Base-by-base conservation (phyloP, 2,329 filamentous ascomycete species). In the Lecanosticta acicola region DNA sequence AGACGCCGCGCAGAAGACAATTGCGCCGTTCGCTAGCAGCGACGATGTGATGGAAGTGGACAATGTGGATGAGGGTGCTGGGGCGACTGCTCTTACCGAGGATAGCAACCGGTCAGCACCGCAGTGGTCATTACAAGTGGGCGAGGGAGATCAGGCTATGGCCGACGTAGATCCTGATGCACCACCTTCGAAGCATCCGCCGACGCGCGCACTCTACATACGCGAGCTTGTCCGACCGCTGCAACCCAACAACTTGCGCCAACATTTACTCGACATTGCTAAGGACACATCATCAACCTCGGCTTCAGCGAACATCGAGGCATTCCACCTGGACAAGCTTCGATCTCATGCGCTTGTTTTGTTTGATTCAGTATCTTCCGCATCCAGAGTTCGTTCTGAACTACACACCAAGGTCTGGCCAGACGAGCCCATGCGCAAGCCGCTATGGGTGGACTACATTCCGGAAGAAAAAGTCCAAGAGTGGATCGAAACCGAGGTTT, bases 221-320 rank as follows among this genome's bases (percentile, higher is more conserved):
- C 83, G 84, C 65, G 84, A 95, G 59, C 80, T 97, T 44, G 90
- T 94, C 80, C 83, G 91, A 38, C 90, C 93, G 8, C 73, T 97
- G 17, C 84, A 87, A 48, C 77, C 81, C 0, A 70, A 73, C 19
- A 72, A 74, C 14, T 77, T 97, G 1, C 80, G 79, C 57, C 74
- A 77, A 1, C 81, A 96, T 60, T 74, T 97, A 3, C 64, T 78
- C 35, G 70, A 77, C 4, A 76, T 96, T 33, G 87, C 87, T 1
- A 74, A 81, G 2, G 73, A 81, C 1, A 71, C 78, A 1, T 70
- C 70, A 19, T 41, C 49, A 3, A 43, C 29, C 19, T 41, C 46
- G 17, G 65, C 70, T 16, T 65, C 74, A 40, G 64, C 52, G 3
- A 43, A 48, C 4, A 72, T 95, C 32, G 68, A 76, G 16, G 71